A percentile compares a stretch with the other conserved stretches of the same genome.
Conservation (phyloP, 2,329 filamentous ascomycete genomes). For the Verticillium nonalfalfae region DNA sequence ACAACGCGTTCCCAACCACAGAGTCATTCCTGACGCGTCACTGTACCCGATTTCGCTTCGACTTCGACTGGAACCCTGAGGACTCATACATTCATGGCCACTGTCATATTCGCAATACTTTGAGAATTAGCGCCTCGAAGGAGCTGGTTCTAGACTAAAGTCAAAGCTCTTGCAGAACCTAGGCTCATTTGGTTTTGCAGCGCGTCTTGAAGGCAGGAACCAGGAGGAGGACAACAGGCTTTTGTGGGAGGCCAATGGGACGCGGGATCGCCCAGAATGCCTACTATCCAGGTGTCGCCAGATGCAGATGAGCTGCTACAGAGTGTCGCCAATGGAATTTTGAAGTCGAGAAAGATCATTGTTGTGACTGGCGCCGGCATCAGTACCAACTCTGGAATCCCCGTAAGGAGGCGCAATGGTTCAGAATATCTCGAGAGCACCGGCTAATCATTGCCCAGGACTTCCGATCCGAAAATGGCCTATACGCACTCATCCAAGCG, state of each 20-base stretch:
- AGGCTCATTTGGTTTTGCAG: too few species aligned
- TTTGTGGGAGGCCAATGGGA: background rate
- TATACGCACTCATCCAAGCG: slow-evolving; percentile 66
- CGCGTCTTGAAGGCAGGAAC: background rate
- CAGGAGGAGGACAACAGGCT: background rate
- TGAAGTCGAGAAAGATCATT: slow-evolving; percentile 62
- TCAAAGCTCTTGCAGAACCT: background rate
- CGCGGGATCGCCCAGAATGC: slow-evolving; percentile 36
- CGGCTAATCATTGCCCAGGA: slow-evolving; percentile 39
- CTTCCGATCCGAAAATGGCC: slow-evolving; percentile 65
- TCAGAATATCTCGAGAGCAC: too few species aligned
- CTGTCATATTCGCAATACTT: background rate
- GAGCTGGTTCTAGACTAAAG: background rate
- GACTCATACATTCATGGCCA: background rate
- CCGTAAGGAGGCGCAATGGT: slow-evolving; percentile 37
- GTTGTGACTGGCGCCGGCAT: slow-evolving; percentile 69
- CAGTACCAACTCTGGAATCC: slow-evolving; percentile 70
- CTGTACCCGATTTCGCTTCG: background rate
- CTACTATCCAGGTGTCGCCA: slow-evolving; percentile 49
- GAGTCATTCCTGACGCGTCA: background rate
- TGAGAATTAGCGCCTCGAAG: background rate
- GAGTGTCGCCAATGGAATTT: slow-evolving; percentile 56
- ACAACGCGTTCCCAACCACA: background rate
- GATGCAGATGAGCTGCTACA: slow-evolving; percentile 50
- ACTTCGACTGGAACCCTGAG: background rate